Base-by-base conservation (phyloP, 2,329 filamentous ascomycete genomes). In the Cucurbitaria berberidis region DNA sequence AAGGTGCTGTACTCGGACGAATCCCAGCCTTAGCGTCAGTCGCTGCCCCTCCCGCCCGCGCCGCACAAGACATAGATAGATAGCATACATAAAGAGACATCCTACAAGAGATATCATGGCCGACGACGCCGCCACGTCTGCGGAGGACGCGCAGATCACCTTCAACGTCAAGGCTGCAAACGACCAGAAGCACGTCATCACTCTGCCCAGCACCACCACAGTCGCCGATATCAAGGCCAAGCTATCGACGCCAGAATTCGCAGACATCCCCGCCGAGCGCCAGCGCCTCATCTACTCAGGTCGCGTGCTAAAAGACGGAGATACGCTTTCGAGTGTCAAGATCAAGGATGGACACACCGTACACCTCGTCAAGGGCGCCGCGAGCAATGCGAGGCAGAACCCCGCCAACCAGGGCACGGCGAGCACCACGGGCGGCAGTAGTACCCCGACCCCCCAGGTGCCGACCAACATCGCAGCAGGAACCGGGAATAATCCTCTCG, bases 121-220 rank as follows among this genome's bases (percentile, higher is more conserved):
- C 72, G 88, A 90, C 75, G 84, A 84, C 70, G 76, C 81, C 64
- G 75, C 81, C 63, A 59, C 69, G 29, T 63, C 68, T 68, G 74
- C 80, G 50, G 83, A 86, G 67, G 90, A 93, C 70, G 80, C 87
- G 69, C 87, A 93, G 68, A 80, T 99, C 79, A 96, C 90, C 75
- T 98, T 99, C 85, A 95, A 92, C 80, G 88, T 99, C 78, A 99
- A 98, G 82, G 90, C 91, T n/a, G 93, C 91, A n/a, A 89, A 88
- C 67, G 93, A 97, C 73, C 87, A 85, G 74, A 91, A 89, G 76
- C 93, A 91, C 72, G 87, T 85, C 46, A 81, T 99, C 73, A 96
- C 91, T 51, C 87, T 98, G 70, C 78, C 89, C 52, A 84, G 89
- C 62, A 84, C 86, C 30, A 90, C 89, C 43, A 89, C 89, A 7